Evolutionary conservation across 371 early-diverging fungal genomes (phyloP).

Genomic region (Apophysomyces elegans): DNA sequence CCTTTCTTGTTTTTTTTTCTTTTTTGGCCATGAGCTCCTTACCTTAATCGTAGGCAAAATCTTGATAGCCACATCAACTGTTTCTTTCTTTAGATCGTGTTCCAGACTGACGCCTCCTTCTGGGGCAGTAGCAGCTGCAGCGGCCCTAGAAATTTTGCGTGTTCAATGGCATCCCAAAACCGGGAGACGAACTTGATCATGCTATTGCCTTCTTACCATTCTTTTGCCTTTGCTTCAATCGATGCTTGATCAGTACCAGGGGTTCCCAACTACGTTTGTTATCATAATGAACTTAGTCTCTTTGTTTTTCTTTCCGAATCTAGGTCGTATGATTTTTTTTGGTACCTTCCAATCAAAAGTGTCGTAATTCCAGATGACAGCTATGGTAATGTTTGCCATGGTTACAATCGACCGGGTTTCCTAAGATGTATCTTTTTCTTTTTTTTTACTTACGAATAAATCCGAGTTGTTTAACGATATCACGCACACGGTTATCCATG

Average conservation of each 20-base stretch:
- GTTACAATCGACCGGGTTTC: too few relatives aligned
- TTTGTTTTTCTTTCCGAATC: background rate
- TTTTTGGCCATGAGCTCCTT: background rate
- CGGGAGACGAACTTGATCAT: background rate
- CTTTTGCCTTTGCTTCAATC: constrained; percentile 28
- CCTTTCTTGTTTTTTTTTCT: too few relatives aligned
- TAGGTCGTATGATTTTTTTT: background rate
- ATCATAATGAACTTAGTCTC: background rate
- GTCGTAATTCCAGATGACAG: constrained; percentile 29
- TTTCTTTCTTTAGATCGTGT: constrained; percentile 43
- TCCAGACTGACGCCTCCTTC: constrained; percentile 44
- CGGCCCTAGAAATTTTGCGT: constrained; percentile 20
- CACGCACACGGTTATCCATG: constrained; percentile 61
- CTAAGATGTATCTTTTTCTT: too few relatives aligned
- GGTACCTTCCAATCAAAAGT: constrained; percentile 24
- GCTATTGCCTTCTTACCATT: constrained; percentile 18
- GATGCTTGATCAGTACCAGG: constrained; percentile 16
- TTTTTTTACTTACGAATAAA: constrained; percentile 28
- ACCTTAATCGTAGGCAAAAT: constrained; percentile 34
- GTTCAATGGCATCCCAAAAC: background rate
- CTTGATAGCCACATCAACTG: constrained; percentile 53
- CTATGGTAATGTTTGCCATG: background rate
- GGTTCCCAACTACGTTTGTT: constrained; percentile 13
- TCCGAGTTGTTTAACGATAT: constrained; percentile 48
- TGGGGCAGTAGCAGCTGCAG: constrained; percentile 30